phyloP scores from a whole-genome alignment of 257 asterid genomes.

The Ilex asprella region DNA sequence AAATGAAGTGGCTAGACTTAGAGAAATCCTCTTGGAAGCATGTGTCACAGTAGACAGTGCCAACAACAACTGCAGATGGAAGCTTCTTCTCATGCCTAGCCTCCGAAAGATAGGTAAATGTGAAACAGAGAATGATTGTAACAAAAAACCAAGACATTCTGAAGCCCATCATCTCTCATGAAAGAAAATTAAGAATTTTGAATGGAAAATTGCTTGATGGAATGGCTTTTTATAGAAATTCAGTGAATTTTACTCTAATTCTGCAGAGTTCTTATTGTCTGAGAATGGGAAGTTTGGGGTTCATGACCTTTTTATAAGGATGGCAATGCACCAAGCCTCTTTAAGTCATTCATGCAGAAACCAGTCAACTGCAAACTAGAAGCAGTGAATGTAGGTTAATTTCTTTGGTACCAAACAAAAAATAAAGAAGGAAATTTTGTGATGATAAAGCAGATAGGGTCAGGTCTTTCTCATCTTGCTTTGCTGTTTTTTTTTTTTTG shows the following conservation, averaged over 20 bases:
- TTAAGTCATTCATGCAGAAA: slow-evolving; percentile 21
- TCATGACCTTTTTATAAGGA: background rate
- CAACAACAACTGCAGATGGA: slow-evolving; percentile 60
- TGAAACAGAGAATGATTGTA: slow-evolving; percentile 25
- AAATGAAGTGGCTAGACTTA: slow-evolving; percentile 43
- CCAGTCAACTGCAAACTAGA: slow-evolving; percentile 39
- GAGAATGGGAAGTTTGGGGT: slow-evolving; percentile 8
- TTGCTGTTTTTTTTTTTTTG: background rate
- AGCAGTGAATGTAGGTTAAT: slow-evolving; percentile 4
- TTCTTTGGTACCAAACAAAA: slow-evolving; percentile 2
- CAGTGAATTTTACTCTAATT: no score
- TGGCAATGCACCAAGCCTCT: slow-evolving; percentile 1
- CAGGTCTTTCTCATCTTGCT: background rate
- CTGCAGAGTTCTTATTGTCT: slow-evolving; percentile 5
- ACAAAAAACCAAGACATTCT: slow-evolving; percentile 37
- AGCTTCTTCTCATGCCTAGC: slow-evolving; percentile 27
- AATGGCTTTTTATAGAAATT: slow-evolving; percentile 4
- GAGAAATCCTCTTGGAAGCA: slow-evolving; percentile 52
- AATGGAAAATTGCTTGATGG: background rate
- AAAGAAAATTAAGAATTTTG: background rate
- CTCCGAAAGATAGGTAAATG: slow-evolving; percentile 25
- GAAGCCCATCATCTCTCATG: slow-evolving; percentile 3
- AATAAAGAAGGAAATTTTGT: background rate
- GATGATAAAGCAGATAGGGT: no score
- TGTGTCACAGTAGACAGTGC: slow-evolving; percentile 70